Evolutionary conservation across 768 basidiomycete species (phyloP), one percentile per base, ranked within the genome.

Genomic region (Hericium erinaceus): DNA sequence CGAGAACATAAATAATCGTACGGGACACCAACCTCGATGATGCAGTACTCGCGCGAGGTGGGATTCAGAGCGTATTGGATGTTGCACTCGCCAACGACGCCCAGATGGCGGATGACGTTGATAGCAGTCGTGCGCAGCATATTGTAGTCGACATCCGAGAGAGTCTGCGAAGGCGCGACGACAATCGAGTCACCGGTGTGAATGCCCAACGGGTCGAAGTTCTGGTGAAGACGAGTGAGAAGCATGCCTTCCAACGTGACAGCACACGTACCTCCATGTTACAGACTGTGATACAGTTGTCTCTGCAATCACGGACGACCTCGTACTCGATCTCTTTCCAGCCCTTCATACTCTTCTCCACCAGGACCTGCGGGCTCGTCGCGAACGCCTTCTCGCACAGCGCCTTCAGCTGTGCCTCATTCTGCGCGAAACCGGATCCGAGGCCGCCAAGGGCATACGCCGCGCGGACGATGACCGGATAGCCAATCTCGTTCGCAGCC

Each of bases 261-360:
- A 11, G 51, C 49, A 4, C 18, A 55, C 87, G 57, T 51, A 94
- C 95, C 90, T 99, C 95, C 95, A 99, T 99, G 76, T 99, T 99
- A 75, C 95, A 99, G 61, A 98, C 95, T 0, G 95, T 95, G 74
- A 98, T 98, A 69, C 95, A 98, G 69, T 99, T 99, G 69, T 98
- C 92, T 61, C 91, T 80, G 75, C 94, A 98, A 72, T 99, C 95
- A 58, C 95, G 81, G 11, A 98, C 95, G 52, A 99, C 95, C 69
- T 99, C 95, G 65, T 99, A 99, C 75, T 99, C 95, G 63, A 99
- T 95, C 77, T 99, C 95, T 74, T 99, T 98, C 95, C 95, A 99
- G 2, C 95, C 95, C 74, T 98, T 98, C 95, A 98, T 98, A 65
- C 91, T 94, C 79, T 85, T 95, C 78, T 99, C 97, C 15, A 99